These are phyloP conservation scores for Melastoma malabathricum DNA, from an alignment of 345 rosid genomes.

Conservation along the genomic window DNA sequence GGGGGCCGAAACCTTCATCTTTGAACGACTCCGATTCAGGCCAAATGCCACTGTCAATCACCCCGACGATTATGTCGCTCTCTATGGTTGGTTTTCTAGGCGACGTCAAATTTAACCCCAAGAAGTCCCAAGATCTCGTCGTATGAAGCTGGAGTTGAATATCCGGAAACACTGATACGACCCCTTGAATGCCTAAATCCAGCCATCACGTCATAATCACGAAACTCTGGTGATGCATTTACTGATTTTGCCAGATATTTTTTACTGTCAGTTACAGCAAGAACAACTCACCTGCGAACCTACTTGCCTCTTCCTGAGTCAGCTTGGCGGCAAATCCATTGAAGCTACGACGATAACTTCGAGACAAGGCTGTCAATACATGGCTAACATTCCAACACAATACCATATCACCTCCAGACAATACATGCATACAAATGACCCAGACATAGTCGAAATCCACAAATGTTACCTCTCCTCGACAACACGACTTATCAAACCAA, in stretches of 20 bases:
- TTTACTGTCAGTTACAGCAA: too few species aligned
- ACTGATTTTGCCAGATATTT: too few species aligned
- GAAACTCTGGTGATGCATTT: background rate
- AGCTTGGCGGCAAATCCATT: slow-evolving; percentile 47
- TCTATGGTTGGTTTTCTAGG: background rate
- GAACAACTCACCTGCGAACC: too few species aligned
- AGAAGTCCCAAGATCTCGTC: slow-evolving; percentile 47
- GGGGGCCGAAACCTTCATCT: slow-evolving; percentile 8
- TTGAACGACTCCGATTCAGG: slow-evolving; percentile 10
- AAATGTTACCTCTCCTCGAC: too few species aligned
- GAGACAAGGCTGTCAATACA: slow-evolving; percentile 16
- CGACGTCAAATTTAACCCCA: slow-evolving; percentile 19
- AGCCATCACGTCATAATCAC: too few species aligned
- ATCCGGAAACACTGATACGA: slow-evolving; percentile 36
- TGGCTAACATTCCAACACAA: slow-evolving; percentile 7
- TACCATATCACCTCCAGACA: too few species aligned
- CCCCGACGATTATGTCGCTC: slow-evolving; percentile 16
- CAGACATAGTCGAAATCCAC: too few species aligned
- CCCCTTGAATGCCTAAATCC: slow-evolving; percentile 20
- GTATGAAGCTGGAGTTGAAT: slow-evolving; percentile 23
- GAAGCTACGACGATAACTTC: slow-evolving; percentile 46
- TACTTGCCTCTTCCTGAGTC: slow-evolving; percentile 4
- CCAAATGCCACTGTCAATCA: slow-evolving; percentile 12
- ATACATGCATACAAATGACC: too few species aligned
- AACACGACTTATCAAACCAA: too few species aligned